These are phyloP conservation scores for Aspergillus brasiliensis DNA, from an alignment of 2,329 filamentous ascomycete genomes.

Conservation along the genomic window DNA sequence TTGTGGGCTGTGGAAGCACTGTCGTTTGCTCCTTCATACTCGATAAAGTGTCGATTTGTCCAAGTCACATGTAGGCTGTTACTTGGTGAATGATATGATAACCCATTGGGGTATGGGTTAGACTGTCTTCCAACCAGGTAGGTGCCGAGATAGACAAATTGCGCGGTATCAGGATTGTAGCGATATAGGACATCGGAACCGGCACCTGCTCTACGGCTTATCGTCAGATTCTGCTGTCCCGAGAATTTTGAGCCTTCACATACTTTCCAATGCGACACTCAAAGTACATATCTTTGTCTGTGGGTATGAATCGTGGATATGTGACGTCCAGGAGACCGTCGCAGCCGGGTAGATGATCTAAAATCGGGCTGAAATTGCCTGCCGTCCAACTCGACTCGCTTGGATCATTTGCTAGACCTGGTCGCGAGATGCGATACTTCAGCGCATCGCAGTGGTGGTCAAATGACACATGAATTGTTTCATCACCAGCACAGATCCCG, in stretches of 20 bases:
- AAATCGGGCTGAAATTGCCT: neutral
- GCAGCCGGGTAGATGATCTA: slow-evolving; percentile 1
- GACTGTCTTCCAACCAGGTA: neutral
- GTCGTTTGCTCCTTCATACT: neutral
- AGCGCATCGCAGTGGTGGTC: slow-evolving; percentile 4
- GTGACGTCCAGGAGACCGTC: neutral
- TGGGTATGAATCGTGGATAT: neutral
- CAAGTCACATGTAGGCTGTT: neutral
- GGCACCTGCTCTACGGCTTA: neutral
- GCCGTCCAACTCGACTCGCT: neutral
- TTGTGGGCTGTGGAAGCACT: neutral
- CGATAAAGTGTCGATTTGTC: slow-evolving; percentile 5
- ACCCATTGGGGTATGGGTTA: slow-evolving; percentile 1
- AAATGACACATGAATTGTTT: slow-evolving; percentile 2
- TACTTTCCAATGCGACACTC: slow-evolving; percentile 6
- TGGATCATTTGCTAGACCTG: neutral
- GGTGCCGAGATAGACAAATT: neutral
- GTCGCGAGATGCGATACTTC: slow-evolving; percentile 1
- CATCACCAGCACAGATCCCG: slow-evolving; percentile 2
- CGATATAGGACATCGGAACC: slow-evolving; percentile 1
- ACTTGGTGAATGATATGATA: neutral
- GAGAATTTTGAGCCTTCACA: neutral
- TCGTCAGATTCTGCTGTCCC: neutral
- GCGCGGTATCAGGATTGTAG: neutral
- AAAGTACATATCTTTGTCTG: neutral